Base-by-base conservation (phyloP, 441 rosid genomes). In the Omphalea diandra region DNA sequence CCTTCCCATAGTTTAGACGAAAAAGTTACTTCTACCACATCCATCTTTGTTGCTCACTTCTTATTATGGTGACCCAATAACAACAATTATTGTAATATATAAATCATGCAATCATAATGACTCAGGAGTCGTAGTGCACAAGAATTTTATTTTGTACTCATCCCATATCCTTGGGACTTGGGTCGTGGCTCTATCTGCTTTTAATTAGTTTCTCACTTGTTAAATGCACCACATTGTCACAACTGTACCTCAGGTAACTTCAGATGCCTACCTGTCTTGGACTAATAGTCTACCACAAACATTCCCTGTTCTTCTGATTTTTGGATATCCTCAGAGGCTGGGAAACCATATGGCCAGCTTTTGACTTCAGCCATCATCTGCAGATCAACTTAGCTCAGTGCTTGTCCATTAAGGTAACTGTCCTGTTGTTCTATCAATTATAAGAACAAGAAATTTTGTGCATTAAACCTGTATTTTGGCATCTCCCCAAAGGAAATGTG, bases 341-440 rank as follows among this genome's bases (percentile, higher is more conserved):
- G 93, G 74, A 92, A 90, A 56, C 72, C 69, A 71, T 90, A 90
- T 10, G 99, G 99, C 99, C 99, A 94, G 63, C 85, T 83, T 77
- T 92, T 81, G 12, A 77, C 84, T 87, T 92, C 94, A 20, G 66
- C 49, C 58, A 79, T 67, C 85, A 77, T 79, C 98, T 94, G 81
- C 44, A 77, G 29, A 59, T 43, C 46, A 63, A 14, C 54, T 22
- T 61, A 35, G 27, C 31, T 53, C 72, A 72, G 50, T 31, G 18
- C 71, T 74, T 26, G 10, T 63, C 65, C 67, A 67, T 58, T 65
- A 55, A 69, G 53, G 71, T 63, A 74, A 69, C 58, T 65, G 32
- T 35, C 67, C 70, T 73, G 24, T 35, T 65, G 49, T 56, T 59
- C 31, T 43, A 67, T 36, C 61, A 47, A 72, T 66, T 57, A 2